Conservation (phyloP, 805 yeast species). For the Blastobotrys robertii region DNA sequence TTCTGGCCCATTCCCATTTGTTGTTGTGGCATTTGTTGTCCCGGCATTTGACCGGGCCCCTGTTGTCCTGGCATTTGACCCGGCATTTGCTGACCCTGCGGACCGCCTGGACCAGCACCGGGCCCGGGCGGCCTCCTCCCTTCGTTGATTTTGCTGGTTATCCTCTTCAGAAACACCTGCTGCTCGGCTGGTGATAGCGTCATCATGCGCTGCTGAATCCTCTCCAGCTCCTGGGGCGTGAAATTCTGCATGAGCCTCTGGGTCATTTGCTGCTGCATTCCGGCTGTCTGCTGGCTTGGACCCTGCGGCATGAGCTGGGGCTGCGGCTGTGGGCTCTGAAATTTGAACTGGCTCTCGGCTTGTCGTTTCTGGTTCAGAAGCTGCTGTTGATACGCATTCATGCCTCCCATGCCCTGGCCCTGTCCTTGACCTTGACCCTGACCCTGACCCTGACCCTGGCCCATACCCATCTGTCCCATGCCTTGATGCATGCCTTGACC, state of each 20-base stretch:
- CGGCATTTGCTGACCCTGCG: slow-evolving; percentile 16
- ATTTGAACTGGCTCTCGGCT: slow-evolving; percentile 23
- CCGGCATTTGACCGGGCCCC: slow-evolving; percentile 3
- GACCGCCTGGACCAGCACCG: no score
- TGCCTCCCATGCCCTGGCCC: not conserved
- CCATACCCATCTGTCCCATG: not conserved
- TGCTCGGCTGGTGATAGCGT: slow-evolving; percentile 15
- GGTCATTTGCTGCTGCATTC: not conserved
- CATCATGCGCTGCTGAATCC: slow-evolving; percentile 15
- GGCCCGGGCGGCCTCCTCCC: not conserved
- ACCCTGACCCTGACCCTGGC: not conserved
- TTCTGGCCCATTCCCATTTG: not conserved
- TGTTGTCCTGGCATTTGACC: slow-evolving; percentile 15
- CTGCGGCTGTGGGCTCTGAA: slow-evolving; percentile 16
- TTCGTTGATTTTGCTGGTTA: slow-evolving; percentile 3
- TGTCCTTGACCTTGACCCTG: no score
- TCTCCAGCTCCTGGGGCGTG: slow-evolving; percentile 11
- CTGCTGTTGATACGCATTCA: slow-evolving; percentile 13
- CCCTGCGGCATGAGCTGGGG: slow-evolving; percentile 15
- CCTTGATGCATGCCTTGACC: not conserved
- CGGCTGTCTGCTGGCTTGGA: slow-evolving; percentile 4
- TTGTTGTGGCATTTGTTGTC: slow-evolving; percentile 1
- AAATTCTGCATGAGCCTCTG: slow-evolving; percentile 5
- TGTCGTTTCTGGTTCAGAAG: slow-evolving; percentile 8
- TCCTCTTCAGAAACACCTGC: slow-evolving; percentile 14